Evolutionary conservation across 345 rosid species (phyloP), one percentile per base, ranked within the genome.

Genomic region (Microcos paniculata): DNA sequence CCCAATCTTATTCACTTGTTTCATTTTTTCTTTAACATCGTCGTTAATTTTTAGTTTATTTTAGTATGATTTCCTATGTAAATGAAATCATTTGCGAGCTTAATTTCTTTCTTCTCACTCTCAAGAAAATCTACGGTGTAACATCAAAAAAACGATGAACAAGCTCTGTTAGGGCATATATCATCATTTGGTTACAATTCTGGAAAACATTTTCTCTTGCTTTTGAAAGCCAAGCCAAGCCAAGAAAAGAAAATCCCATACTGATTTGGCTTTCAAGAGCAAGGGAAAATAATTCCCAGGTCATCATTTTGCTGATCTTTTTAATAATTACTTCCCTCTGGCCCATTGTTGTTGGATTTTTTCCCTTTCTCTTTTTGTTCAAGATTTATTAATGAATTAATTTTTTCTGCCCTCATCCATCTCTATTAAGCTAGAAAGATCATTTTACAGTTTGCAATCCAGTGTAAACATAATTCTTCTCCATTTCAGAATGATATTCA

Each of bases 401-500:
- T 71, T 38, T 55, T 15, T 6, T 53, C 13, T 58, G 62, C 23
- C 31, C 43, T 55, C 9, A 59, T 66, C 31, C 19, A 14, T 46
- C 40, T 35, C 40, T 35, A 35, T 35, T 48, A 9, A 48, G 57
- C 40, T 26, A 42, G 18, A 26, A 33, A 70, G 33, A 70, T 70
- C 59, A 53, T 75, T 56, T 51, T 46, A 51, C 55, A 30, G 63
- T 73, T n/a, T 40, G 79, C 46, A 68, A 72, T 62, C 70, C 30
- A 38, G 38, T 75, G 56, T 73, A 3, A 35, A 3, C 40, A 35
- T 35, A 35, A 35, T 35, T 35, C 26, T 38, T 70, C 31, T 21
- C 21, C 26, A 46, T 64, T 66, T 38, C 73, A 78, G 84, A 82
- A 70, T 71, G 40, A 46, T 23, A 3, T 57, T 75, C 85, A 79